These are phyloP conservation scores for Ophiostoma ips DNA, from an alignment of 2,329 filamentous ascomycete genomes.

Conservation along the genomic window DNA sequence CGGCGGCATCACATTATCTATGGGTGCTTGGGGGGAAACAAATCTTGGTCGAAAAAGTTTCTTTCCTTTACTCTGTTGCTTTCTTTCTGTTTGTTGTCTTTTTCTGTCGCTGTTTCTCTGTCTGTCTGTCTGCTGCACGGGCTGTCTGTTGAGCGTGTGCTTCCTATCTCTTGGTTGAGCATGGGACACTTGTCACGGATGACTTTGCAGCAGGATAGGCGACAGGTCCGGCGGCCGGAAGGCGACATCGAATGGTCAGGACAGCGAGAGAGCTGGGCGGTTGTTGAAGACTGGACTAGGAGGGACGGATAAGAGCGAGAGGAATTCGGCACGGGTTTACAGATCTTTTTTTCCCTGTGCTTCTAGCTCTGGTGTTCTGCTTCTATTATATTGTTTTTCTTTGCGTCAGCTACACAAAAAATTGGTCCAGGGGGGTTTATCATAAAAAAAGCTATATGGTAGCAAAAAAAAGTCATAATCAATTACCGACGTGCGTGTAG, in stretches of 20 bases:
- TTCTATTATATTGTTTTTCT: slow-evolving; percentile 1
- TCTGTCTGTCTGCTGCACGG: not conserved
- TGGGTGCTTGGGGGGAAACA: not conserved
- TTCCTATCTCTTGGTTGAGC: not conserved
- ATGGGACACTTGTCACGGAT: not conserved
- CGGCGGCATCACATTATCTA: not conserved
- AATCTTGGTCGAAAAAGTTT: slow-evolving; percentile 1
- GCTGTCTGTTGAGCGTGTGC: not conserved
- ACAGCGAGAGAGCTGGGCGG: not conserved
- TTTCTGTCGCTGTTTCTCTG: not conserved
- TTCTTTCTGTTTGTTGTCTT: not conserved
- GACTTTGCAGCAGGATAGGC: not conserved
- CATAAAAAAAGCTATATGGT: slow-evolving; percentile 6
- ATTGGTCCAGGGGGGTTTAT: slow-evolving; percentile 5
- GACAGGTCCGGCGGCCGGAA: not conserved
- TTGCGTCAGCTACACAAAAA: slow-evolving; percentile 6
- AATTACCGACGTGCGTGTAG: not conserved
- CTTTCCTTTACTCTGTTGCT: not conserved
- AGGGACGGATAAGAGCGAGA: slow-evolving; percentile 3
- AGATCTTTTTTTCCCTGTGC: slow-evolving; percentile 2
- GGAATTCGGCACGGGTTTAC: slow-evolving; percentile 3
- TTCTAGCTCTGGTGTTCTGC: slow-evolving; percentile 7
- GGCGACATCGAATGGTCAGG: not conserved
- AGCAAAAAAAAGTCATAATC: slow-evolving; percentile 8
- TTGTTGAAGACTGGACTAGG: not conserved